phyloP scores from a whole-genome alignment of 345 rosid species.

The Moringa oleifera region DNA sequence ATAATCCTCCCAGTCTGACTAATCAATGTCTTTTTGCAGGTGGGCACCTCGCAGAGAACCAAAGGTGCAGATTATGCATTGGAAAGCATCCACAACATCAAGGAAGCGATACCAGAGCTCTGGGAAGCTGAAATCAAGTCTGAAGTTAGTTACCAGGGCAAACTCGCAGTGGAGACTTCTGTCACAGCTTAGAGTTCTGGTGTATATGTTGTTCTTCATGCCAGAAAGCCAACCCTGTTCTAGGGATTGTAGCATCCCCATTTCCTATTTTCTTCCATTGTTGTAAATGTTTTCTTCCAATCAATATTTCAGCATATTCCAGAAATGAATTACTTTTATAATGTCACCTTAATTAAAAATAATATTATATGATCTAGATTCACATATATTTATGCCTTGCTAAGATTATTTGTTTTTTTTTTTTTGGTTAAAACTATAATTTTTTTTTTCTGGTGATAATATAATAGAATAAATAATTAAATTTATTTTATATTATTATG shows the following conservation, averaged over 20 bases:
- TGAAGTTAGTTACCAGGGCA: conserved; percentile 41
- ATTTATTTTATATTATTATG: too few relatives aligned
- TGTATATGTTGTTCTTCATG: background rate
- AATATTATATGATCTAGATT: too few relatives aligned
- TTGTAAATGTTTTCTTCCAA: conserved; percentile 24
- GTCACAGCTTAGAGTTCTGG: conserved; percentile 61
- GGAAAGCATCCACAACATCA: conserved; percentile 26
- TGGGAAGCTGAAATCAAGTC: conserved; percentile 39
- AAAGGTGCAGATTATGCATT: conserved; percentile 71
- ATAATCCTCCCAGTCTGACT: background rate
- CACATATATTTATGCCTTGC: too few relatives aligned
- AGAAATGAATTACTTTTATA: too few relatives aligned
- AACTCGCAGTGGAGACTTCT: conserved; percentile 59
- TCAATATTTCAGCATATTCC: too few relatives aligned
- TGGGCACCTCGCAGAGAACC: conserved; percentile 59
- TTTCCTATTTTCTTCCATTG: conserved; percentile 11
- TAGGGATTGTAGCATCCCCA: conserved; percentile 11
- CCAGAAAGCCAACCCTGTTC: background rate
- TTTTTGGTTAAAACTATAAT: too few relatives aligned
- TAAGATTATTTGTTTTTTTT: too few relatives aligned
- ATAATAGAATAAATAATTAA: too few relatives aligned
- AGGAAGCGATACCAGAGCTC: conserved; percentile 29
- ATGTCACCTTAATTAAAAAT: too few relatives aligned
- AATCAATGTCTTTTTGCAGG: conserved; percentile 27
- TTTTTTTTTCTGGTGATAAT: too few relatives aligned